Evolutionary conservation across 2,329 filamentous ascomycete species (phyloP).

Genomic region (Tolypocladium cylindrosporum): DNA sequence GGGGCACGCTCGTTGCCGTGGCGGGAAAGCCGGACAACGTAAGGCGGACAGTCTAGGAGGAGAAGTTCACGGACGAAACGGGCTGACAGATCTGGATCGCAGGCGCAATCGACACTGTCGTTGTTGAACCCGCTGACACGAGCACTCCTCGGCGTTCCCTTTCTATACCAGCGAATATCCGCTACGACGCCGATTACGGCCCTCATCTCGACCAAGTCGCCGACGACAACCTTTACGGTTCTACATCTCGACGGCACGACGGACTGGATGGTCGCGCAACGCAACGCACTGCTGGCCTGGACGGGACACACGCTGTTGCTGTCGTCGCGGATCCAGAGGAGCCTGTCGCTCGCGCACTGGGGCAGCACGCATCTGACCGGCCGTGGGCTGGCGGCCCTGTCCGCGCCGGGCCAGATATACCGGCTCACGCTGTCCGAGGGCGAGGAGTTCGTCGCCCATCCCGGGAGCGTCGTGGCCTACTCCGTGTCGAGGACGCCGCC

Average conservation of each 20-base stretch:
- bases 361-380: constrained; percentile 84
- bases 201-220: constrained; percentile 78
- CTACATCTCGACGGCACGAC: constrained; percentile 86
- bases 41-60: constrained; percentile 14
- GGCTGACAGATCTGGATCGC: constrained; percentile 2
- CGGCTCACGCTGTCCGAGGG: constrained; percentile 70
- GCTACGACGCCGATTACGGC: constrained; percentile 83
- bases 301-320: constrained; percentile 78
- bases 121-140: constrained; percentile 76
- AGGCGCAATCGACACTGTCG: constrained; percentile 85
- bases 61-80: neutral
- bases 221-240: constrained; percentile 76
- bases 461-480: constrained; percentile 87
- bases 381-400: constrained; percentile 73
- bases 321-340: constrained; percentile 63
- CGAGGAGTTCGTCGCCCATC: constrained; percentile 86
- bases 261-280: constrained; percentile 89
- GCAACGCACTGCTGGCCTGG: constrained; percentile 88
- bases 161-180: constrained; percentile 85
- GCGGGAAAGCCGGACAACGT: constrained; percentile 89
- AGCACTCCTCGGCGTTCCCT: constrained; percentile 75
- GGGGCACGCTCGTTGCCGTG: constrained; percentile 82
- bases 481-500: constrained; percentile 65
- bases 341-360: constrained; percentile 77
- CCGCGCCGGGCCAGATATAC: constrained; percentile 83